Base-by-base conservation (phyloP, 164 flowering plant genomes). In the Chloranthus sessilifolius region DNA sequence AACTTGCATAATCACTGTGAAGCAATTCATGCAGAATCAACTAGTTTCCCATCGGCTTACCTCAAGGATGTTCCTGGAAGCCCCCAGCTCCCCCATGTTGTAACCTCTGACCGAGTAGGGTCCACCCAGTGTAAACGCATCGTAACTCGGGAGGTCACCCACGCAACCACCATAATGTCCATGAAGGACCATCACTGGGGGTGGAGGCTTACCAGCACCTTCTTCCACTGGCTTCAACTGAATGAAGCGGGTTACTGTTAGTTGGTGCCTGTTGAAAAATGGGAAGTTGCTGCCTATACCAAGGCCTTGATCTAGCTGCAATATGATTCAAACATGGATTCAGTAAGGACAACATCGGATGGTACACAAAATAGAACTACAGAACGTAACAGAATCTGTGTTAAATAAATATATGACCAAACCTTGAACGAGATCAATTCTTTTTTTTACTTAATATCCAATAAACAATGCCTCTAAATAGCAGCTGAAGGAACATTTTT, bases 111-210 rank as follows among this genome's bases (percentile, higher is more conserved):
- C 99, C 39, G 96, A 94, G 58, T 89, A 89, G 3, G 99, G 97
- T 11, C 97, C 99, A 1, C 97, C 99, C 35, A 94, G 85, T n/a
- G 94, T 77, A 63, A 94, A 94, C 31, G 97, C 97, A 62, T 94
- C 99, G 63, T 94, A 89, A 58, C 99, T 94, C 19, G 99, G 94
- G 55, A 94, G 95, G 69, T 94, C 99, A 29, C 97, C 97, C 3
- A 94, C 84, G 73, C 99, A 94, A 22, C 99, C 99, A 50, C 99
- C 97, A 66, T 89, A 94, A 53, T 85, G 97, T 23, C 95, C 90
- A 65, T 94, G 95, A 47, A 94, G 85, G 59, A 94, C 99, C 31
- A 94, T 72, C 34, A 94, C 91, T 19, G 97, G 97, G n/a, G 99
- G 99, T 26, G 96, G 95, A 16, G 97, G 73, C 62, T 85, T 85